phyloP scores from a whole-genome alignment of 371 early-diverging fungal genomes.

The Rhizopus stolonifer region DNA sequence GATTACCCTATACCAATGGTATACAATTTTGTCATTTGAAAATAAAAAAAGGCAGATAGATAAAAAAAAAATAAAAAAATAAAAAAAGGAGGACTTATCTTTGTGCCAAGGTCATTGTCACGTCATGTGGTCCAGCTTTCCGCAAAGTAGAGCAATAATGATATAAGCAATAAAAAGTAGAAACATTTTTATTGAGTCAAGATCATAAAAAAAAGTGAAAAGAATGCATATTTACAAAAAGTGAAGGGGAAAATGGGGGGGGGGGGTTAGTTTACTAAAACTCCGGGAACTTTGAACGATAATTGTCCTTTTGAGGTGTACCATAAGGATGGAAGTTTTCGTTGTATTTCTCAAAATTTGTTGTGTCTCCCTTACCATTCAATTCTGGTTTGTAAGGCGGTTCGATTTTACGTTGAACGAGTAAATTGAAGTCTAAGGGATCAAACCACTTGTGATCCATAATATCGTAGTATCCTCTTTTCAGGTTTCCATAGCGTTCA shows the following conservation, averaged over 20 bases:
- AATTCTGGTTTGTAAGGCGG: constrained; percentile 72
- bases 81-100: not conserved
- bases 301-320: constrained; percentile 19
- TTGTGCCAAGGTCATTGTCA: no score
- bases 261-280: constrained; percentile 21
- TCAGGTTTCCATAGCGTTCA: constrained; percentile 86
- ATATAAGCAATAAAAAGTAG: no score
- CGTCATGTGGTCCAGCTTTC: no score
- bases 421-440: constrained; percentile 64
- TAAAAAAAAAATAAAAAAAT: not conserved
- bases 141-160: no score
- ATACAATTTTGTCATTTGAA: constrained; percentile 14
- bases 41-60: not conserved
- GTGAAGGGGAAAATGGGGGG: no score
- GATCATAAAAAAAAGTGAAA: no score
- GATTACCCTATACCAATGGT: constrained; percentile 34
- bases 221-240: no score
- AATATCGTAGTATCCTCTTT: constrained; percentile 70
- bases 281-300: constrained; percentile 27
- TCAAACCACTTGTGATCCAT: constrained; percentile 75
- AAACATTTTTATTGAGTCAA: no score
- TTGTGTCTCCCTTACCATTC: constrained; percentile 61
- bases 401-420: constrained; percentile 53
- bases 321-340: constrained; percentile 46
- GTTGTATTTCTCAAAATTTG: constrained; percentile 64